Base-by-base conservation (phyloP, 164 flowering plant species). In the Liquidambar formosana region DNA sequence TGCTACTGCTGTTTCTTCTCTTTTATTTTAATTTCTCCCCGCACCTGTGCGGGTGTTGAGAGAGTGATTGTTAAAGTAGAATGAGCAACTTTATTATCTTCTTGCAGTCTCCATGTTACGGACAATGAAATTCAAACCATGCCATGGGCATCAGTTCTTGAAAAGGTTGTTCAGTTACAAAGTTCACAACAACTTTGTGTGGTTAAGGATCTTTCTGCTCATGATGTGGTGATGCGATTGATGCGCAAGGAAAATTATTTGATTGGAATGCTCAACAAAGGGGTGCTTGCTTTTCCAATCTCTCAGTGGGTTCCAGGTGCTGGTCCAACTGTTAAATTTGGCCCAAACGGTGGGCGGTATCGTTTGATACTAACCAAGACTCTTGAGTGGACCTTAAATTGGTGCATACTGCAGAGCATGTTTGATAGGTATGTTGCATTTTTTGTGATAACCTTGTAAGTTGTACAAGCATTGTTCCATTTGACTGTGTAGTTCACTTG, bases 371-470 rank as follows among this genome's bases (percentile, higher is more conserved):
- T 96, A 60, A 86, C 97, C 57, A 92, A 90, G 79, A 92, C 94
- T 57, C 89, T 96, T 41, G 97, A 96, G 63, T 96, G 97, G 99
- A 90, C 95, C 73, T 83, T 96, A 68, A 93, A 92, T 76, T 92
- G 98, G 97, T 96, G 94, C 79, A 87, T 96, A 73, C 68, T 96
- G 75, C 99, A 96, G 79, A 91, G 98, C 87, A 93, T 96, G 98
- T 96, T 96, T 85, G 99, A 93, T 79, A 78, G 98, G 99, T 93
- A 80, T 68, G 67, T 28, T 57, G n/a, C 19, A 3, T 13, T 57
- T 67, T 45, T 15, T 9, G 14, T 15, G 14, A 33, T 2, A 46
- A 38, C 2, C 33, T 15, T 45, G 22, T 33, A 28, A 16, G 12
- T 60, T 16, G 2, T 33, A 18, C 3, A 10, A 28, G 23, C 63